A percentile compares a stretch with the other conserved stretches of the same genome.
These are phyloP conservation scores for Fremontodendron californicum DNA, from an alignment of 345 rosid species.

Conservation along the genomic window DNA sequence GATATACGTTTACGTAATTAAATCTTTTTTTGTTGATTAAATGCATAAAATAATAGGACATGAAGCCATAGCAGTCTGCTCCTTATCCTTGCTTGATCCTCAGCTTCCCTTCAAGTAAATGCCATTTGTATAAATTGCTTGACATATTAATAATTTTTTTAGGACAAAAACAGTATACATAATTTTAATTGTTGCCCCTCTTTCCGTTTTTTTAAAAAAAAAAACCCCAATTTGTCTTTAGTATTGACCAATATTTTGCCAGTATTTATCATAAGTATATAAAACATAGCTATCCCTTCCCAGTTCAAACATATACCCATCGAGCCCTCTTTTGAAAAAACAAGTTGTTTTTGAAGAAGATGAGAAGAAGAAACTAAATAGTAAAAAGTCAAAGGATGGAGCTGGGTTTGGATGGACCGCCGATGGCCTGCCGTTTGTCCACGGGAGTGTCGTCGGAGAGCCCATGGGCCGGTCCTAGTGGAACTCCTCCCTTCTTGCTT, in stretches of 20 bases:
- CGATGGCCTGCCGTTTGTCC: slow-evolving; percentile 70
- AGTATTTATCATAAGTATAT: neutral
- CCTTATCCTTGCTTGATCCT: neutral
- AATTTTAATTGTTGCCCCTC: neutral
- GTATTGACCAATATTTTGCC: neutral
- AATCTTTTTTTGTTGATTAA: neutral
- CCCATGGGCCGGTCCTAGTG: slow-evolving; percentile 67
- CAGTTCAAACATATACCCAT: no score
- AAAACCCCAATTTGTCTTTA: neutral
- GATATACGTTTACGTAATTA: no score
- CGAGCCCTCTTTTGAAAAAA: slow-evolving; percentile 70
- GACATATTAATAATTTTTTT: neutral
- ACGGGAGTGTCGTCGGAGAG: slow-evolving; percentile 79
- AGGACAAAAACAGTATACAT: neutral
- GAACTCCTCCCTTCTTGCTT: slow-evolving; percentile 63
- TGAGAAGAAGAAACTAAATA: slow-evolving; percentile 31
- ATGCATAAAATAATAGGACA: neutral
- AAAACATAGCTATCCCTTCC: neutral
- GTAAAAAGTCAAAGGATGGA: neutral
- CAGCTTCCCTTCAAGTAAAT: neutral
- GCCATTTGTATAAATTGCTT: neutral
- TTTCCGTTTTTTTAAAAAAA: neutral
- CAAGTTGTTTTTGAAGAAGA: slow-evolving; percentile 14
- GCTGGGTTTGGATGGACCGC: slow-evolving; percentile 68
- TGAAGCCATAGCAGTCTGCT: neutral